Conservation (phyloP, 2,329 filamentous ascomycete genomes). For the Fusarium torreyae region DNA sequence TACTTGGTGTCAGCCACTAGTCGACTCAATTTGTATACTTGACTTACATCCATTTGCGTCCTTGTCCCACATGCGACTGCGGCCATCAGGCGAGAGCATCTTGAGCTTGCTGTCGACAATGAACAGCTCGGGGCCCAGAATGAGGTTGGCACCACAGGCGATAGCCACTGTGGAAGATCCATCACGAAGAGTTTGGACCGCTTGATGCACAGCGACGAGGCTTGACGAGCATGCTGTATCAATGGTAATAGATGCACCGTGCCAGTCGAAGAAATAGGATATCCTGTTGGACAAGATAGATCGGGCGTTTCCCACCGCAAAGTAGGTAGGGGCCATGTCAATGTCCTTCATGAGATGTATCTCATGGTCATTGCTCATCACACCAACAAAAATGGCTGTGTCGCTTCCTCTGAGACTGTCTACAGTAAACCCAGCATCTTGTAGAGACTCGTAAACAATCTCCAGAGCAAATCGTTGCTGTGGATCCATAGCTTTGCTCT, state of each 20-base stretch:
- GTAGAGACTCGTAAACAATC: background rate
- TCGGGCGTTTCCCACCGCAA: background rate
- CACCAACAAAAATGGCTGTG: constrained; percentile 1
- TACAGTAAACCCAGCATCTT: background rate
- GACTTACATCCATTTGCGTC: background rate
- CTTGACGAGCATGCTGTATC: constrained; percentile 6
- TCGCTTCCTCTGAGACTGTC: background rate
- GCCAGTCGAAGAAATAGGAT: constrained; percentile 11
- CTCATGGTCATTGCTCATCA: constrained; percentile 4
- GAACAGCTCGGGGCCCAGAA: constrained; percentile 1
- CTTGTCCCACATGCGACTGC: background rate
- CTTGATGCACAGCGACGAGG: constrained; percentile 7
- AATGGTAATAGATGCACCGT: constrained; percentile 5
- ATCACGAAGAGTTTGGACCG: background rate
- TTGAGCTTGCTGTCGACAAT: background rate
- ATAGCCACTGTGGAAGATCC: background rate
- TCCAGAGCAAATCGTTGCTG: background rate
- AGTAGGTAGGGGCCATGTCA: background rate
- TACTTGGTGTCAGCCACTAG: too few relatives aligned
- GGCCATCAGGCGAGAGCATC: constrained; percentile 1
- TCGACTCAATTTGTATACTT: too few relatives aligned
- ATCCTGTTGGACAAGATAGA: constrained; percentile 3
- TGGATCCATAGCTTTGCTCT: constrained; percentile 4
- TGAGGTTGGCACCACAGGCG: constrained; percentile 4
- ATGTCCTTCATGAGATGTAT: background rate